phyloP scores from a whole-genome alignment of 1,284 basidiomycete genomes.

The Ustilago curta region DNA sequence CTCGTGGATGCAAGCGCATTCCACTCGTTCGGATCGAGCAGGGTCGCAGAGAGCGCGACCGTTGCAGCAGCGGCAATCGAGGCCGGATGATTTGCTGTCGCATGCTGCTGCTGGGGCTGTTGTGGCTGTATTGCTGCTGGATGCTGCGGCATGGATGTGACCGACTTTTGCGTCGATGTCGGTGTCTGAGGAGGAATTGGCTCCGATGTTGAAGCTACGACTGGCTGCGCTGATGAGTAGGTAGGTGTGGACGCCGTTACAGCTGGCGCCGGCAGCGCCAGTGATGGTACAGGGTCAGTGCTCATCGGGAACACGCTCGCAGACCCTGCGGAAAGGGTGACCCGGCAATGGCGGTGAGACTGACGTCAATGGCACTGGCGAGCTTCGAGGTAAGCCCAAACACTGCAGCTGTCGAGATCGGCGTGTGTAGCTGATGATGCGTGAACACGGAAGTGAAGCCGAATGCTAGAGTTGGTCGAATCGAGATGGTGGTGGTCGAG shows the following conservation, averaged over 20 bases:
- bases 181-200: conserved; percentile 16
- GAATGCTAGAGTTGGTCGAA: conserved; percentile 11
- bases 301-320: conserved; percentile 18
- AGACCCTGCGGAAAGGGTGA: background rate
- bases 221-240: background rate
- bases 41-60: conserved; percentile 40
- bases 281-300: conserved; percentile 27
- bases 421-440: background rate
- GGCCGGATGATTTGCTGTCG: conserved; percentile 45
- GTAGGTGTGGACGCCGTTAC: background rate
- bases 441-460: conserved; percentile 11
- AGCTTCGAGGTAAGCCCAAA: background rate
- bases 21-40: conserved; percentile 52
- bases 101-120: conserved; percentile 37
- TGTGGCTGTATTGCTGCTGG: conserved; percentile 4
- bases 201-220: conserved; percentile 6
- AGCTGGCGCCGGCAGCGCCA: conserved; percentile 35
- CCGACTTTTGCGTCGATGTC: conserved; percentile 19
- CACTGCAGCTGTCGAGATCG: background rate
- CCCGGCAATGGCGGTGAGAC: conserved; percentile 2
- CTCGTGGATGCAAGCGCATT: conserved; percentile 51
- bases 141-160: conserved; percentile 9
- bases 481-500: conserved; percentile 31
- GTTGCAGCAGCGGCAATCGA: conserved; percentile 49
- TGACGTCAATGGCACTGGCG: background rate